Evolutionary conservation across 2,329 filamentous ascomycete genomes (phyloP).

Genomic region (Neophaeococcomyces mojaviensis): DNA sequence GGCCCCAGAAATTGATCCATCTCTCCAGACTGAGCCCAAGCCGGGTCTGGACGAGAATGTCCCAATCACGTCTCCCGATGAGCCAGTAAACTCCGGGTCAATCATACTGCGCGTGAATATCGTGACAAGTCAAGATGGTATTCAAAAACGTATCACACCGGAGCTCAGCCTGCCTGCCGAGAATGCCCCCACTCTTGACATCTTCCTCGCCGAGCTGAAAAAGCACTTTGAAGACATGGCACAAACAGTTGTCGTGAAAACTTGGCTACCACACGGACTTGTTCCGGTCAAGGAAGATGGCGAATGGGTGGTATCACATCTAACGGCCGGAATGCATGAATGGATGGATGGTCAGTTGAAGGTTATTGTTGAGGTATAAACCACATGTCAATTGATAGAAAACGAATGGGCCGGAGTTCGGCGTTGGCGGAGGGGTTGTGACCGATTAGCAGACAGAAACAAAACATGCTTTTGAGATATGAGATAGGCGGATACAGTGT

Average conservation of each 20-base stretch:
- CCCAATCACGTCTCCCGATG: not conserved
- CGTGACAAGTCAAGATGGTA: conserved; percentile 17
- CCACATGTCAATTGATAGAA: no score
- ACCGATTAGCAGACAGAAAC: no score
- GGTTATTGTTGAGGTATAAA: conserved; percentile 34
- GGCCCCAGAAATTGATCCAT: conserved; percentile 13
- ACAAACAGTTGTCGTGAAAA: conserved; percentile 26
- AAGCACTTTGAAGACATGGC: conserved; percentile 12
- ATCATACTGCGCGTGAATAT: conserved; percentile 20
- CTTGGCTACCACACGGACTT: conserved; percentile 38
- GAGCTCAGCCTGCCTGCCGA: conserved; percentile 18
- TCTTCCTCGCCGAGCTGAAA: conserved; percentile 15
- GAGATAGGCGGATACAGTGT: no score
- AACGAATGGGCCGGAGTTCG: no score
- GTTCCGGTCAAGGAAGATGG: conserved; percentile 31
- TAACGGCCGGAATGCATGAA: conserved; percentile 35
- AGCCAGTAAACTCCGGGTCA: conserved; percentile 1
- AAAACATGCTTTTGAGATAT: no score
- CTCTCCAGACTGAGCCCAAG: conserved; percentile 10
- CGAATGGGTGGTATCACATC: conserved; percentile 39
- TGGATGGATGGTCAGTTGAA: conserved; percentile 42
- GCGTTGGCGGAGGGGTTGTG: no score
- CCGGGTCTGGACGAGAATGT: not conserved
- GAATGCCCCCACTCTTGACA: conserved; percentile 13
- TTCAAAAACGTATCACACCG: conserved; percentile 17